Evolutionary conservation across 768 basidiomycete genomes (phyloP).

Genomic region (Tulasnella sp.): DNA sequence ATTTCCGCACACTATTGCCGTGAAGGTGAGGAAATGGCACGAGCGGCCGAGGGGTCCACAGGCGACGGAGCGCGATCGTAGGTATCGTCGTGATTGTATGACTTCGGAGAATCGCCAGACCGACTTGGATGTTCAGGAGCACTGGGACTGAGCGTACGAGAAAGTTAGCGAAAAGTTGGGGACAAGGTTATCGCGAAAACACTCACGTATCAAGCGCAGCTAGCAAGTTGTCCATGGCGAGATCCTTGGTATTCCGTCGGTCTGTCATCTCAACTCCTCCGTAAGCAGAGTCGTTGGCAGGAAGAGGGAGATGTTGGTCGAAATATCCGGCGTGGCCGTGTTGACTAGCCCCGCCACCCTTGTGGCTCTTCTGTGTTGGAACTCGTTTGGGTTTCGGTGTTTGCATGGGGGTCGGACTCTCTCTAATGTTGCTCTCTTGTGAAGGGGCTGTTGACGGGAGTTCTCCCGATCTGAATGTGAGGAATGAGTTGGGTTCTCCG

Average conservation of each 20-base stretch:
- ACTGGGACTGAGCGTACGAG: background rate
- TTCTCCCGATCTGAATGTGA: conserved; percentile 11
- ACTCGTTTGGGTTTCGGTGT: conserved; percentile 10
- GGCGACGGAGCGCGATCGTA: background rate
- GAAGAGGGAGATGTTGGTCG: background rate
- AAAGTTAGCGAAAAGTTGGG: background rate
- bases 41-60: background rate
- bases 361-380: conserved; percentile 8
- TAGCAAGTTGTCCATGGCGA: conserved; percentile 4
- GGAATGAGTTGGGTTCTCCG: background rate
- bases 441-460: background rate
- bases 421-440: background rate
- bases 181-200: background rate
- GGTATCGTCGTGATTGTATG: background rate
- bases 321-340: background rate
- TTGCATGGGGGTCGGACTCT: background rate
- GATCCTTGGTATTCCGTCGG: background rate
- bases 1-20: background rate
- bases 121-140: background rate
- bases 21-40: background rate
- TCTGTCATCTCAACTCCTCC: background rate
- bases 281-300: background rate
- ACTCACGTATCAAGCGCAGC: conserved; percentile 16
- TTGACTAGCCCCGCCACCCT: conserved; percentile 10
- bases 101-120: background rate